Percentiles rank a stretch among this genome's conserved stretches.
Conservation (phyloP, 805 yeast species). For the Metschnikowia rubicola region DNA sequence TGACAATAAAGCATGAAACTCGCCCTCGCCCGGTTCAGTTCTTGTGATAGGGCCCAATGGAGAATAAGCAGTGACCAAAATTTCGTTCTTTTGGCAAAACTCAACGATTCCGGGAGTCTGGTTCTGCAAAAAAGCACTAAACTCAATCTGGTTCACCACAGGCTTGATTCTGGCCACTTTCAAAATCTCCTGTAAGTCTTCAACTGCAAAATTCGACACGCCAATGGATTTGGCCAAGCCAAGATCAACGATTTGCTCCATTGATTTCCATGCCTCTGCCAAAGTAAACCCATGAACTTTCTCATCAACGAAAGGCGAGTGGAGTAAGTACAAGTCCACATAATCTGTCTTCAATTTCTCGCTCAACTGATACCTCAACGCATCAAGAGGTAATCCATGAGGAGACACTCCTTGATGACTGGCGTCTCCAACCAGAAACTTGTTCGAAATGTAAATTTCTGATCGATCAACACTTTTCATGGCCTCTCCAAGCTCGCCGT, state of each 20-base stretch:
- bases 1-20: slow-evolving; percentile 21
- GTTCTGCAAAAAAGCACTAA: slow-evolving; percentile 28
- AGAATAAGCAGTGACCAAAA: slow-evolving; percentile 25
- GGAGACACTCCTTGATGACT: slow-evolving; percentile 6
- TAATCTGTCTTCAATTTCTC: slow-evolving; percentile 37
- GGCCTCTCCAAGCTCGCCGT: slow-evolving; percentile 53
- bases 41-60: slow-evolving; percentile 25
- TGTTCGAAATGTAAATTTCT: slow-evolving; percentile 56
- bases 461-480: slow-evolving; percentile 40
- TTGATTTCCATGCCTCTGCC: slow-evolving; percentile 45
- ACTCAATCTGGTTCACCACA: slow-evolving; percentile 30
- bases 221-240: slow-evolving; percentile 58
- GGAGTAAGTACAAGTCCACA: slow-evolving; percentile 52
- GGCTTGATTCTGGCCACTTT: slow-evolving; percentile 23
- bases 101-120: slow-evolving; percentile 33
- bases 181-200: slow-evolving; percentile 43
- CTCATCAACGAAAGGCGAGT: slow-evolving; percentile 39
- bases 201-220: slow-evolving; percentile 55
- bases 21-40: slow-evolving; percentile 16
- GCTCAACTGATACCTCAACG: slow-evolving; percentile 37
- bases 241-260: slow-evolving; percentile 46
- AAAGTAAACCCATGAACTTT: slow-evolving; percentile 35
- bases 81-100: slow-evolving; percentile 22
- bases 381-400: slow-evolving; percentile 35
- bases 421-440: slow-evolving; percentile 33